Evolutionary conservation across 2,329 filamentous ascomycete genomes (phyloP), one percentile per base, ranked within the genome.

Genomic region (Bisporella sp.): DNA sequence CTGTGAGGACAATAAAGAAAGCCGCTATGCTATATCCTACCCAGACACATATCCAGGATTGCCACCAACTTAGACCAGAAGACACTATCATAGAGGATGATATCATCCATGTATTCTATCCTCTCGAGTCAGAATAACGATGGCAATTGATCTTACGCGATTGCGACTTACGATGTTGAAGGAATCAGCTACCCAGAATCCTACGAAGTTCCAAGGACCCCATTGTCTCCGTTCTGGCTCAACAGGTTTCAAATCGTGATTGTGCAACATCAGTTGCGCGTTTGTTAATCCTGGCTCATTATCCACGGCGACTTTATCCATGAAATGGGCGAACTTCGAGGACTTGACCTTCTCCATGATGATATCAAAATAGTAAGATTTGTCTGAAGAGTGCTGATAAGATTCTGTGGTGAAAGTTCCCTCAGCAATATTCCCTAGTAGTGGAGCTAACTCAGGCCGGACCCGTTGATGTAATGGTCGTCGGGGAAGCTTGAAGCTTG

Each of bases 91-190:
- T 90, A 37, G 86, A 83, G 1, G 86, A 89, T 0, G 87, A 86
- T 55, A 95, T 93, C 88, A 95, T 95, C 90, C 89, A 95, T 1
- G 89, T 93, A 68, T 92, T 93, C 70, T 81, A 49, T 62, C 5
- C 40, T 28, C 21, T 21, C 21, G 21, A 21, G 21, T 21, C 21
- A 21, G 21, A 21, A 21, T 3, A 21, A 3, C 21, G 3, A 21
- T 21, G 21, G 21, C 3, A 21, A 21, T 21, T 21, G 21, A 21
- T 21, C 21, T 21, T 21, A 21, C 21, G 21, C 21, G 21, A 21
- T 21, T 21, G 21, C 21, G 43, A 64, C 70, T 63, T 59, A 76
- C 74, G 65, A 93, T 89, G 67, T 92, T 92, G 72, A 91, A 89
- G 0, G 82, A 86, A 69, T 92, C 87, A 31, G 87, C 85, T 62